Base-by-base conservation (phyloP, 805 yeast genomes). In the Barnettozyma pratensis region DNA sequence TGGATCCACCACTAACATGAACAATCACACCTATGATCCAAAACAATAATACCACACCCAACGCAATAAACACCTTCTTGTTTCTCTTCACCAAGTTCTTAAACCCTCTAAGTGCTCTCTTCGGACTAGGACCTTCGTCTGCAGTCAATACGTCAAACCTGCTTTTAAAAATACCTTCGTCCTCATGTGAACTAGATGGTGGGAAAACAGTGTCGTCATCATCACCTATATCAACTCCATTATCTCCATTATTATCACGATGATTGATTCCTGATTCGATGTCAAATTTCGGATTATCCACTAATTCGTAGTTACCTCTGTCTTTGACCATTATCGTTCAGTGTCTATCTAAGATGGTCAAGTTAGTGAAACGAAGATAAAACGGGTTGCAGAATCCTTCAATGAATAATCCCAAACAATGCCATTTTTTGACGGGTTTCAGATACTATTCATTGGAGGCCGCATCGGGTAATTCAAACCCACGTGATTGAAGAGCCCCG, bases 291-390 rank as follows among this genome's bases (percentile, higher is more conserved):
- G 59, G 44, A 12, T 53, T 44, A 14, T 54, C 55, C 36, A 54
- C 55, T 45, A 58, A 43, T 45, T 58, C 61, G 39, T 57, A 49
- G 37, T 46, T n/a, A 14, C 54, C 60, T 26, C 48, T 44, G 14
- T 42, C 37, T 34, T 37, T 47, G n/a, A 38, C 44, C 54, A 48
- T 54, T n/a, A 29, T 12, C n/a, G 14, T 29, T 6, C 14, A n/a
- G 5, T 11, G 12, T 40, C 9, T 19, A n/a, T n/a, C 25, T 30
- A 19, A 2, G 5, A 30, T 14, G 12, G 27, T 31, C 25, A 31
- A 30, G 34, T 31, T 8, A 34, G 35, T 31, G 35, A 29, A 39
- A 39, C 27, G 14, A 30, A 27, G 37, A 32, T 7, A 12, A 42
- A 44, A 44, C 29, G 2, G 41, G 3, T 19, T 19, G 3, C 19